Evolutionary conservation across 2,329 filamentous ascomycete genomes (phyloP), one percentile per base, ranked within the genome.

Genomic region (Paracoccidioides lutzii): DNA sequence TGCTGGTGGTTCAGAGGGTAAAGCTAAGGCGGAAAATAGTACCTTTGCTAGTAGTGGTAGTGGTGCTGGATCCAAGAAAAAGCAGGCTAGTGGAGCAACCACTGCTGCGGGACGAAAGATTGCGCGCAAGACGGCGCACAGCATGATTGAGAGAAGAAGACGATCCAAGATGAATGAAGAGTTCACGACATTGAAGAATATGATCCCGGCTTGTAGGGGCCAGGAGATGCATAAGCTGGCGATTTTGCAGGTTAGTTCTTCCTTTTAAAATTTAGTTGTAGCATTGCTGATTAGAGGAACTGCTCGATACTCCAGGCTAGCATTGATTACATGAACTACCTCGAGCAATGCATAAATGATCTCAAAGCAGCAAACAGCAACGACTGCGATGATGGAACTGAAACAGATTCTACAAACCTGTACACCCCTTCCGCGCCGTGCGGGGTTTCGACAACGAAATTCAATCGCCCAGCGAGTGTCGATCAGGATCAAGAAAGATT

Each of bases 121-220:
- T 62, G 90, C 93, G 5, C 81, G 93, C 61, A 97, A 96, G 74
- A 97, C 91, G 1, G 93, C 93, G 9, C 93, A 98, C 67, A 96
- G 90, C 65, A 73, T 97, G 61, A 98, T 97, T 63, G 93, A 98
- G 74, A 79, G 93, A 48, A 77, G 91, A 57, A 77, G 93, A 64
- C 79, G 93, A 59, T 95, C 88, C 10, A 98, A 97, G 76, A 98
- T 97, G 91, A 97, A 98, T 63, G 91, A 97, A 69, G 93, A 97
- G 73, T 97, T 97, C 73, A 87, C 83, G 1, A 86, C 94, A 14
- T 74, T 97, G 61, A 97, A 97, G 73, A 81, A 85, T 64, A 90
- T 98, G 87, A 94, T 97, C 56, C 93, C 93, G 0, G 91, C 93
- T 2, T 97, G 93, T 70, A 83, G 81, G n/a, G 90, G 90, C 5